Conservation (phyloP, 805 yeast genomes). For the Candida coquimbonensis region DNA sequence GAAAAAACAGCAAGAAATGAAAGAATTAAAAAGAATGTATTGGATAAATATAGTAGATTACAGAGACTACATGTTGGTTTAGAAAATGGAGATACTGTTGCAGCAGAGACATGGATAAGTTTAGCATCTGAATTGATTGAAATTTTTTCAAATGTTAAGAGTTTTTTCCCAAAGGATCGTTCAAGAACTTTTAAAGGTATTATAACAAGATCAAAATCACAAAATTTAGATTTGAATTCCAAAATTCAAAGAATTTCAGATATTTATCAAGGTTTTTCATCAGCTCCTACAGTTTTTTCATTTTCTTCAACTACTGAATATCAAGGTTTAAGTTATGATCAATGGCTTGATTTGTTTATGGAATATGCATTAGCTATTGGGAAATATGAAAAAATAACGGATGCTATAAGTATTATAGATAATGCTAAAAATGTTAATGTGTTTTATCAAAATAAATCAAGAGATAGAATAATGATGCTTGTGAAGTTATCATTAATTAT, state of each 20-base stretch:
- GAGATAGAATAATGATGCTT: conserved; percentile 53
- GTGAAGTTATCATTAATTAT: conserved; percentile 59
- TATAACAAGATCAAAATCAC: conserved; percentile 51
- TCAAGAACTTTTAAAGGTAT: conserved; percentile 65
- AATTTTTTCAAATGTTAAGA: conserved; percentile 68
- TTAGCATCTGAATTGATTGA: conserved; percentile 78
- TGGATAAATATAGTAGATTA: conserved; percentile 49
- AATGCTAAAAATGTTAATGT: conserved; percentile 75
- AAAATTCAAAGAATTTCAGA: conserved; percentile 61
- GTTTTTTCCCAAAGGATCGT: conserved; percentile 73
- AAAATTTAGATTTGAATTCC: conserved; percentile 63
- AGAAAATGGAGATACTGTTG: conserved; percentile 46
- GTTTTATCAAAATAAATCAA: conserved; percentile 57
- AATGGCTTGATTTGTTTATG: conserved; percentile 84
- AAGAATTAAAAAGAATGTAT: conserved; percentile 48
- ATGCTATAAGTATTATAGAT: conserved; percentile 63
- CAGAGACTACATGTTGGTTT: conserved; percentile 43
- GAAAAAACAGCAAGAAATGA: conserved; percentile 52
- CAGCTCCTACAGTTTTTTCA: conserved; percentile 35
- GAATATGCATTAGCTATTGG: conserved; percentile 67
- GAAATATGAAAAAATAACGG: conserved; percentile 48
- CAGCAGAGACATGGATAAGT: conserved; percentile 75
- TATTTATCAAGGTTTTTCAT: conserved; percentile 48
- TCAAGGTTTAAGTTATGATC: conserved; percentile 68
- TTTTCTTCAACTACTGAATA: conserved; percentile 50